Evolutionary conservation across 345 rosid species (phyloP).

Genomic region (Turnera subulata): DNA sequence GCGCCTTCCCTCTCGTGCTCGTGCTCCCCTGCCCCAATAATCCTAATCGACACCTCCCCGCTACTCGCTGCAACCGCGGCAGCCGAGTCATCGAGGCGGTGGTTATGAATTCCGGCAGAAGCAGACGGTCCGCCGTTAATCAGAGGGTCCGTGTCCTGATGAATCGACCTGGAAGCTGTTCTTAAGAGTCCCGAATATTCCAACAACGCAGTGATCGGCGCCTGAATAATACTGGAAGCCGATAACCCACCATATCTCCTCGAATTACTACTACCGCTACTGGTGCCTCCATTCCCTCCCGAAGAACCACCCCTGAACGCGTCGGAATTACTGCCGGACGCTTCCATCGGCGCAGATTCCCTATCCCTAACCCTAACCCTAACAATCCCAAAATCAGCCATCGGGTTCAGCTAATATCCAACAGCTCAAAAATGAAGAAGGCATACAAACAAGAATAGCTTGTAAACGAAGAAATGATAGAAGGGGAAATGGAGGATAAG

Average conservation of each 20-base stretch:
- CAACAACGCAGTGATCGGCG: slow-evolving; percentile 78
- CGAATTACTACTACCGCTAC: slow-evolving; percentile 27
- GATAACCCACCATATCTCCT: slow-evolving; percentile 67
- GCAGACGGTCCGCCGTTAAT: slow-evolving; percentile 15
- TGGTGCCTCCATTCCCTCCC: slow-evolving; percentile 12
- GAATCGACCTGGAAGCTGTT: slow-evolving; percentile 35
- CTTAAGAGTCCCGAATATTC: slow-evolving; percentile 92
- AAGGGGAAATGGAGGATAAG: not conserved
- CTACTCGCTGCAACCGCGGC: slow-evolving; percentile 21
- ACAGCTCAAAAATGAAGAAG: too few species aligned
- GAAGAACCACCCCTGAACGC: slow-evolving; percentile 57
- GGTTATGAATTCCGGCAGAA: slow-evolving; percentile 17
- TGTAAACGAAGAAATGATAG: slow-evolving; percentile 4
- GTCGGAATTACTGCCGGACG: slow-evolving; percentile 61
- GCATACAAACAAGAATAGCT: too few species aligned
- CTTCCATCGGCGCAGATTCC: slow-evolving; percentile 63
- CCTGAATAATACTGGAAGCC: slow-evolving; percentile 79
- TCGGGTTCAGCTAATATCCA: not conserved
- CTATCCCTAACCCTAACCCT: slow-evolving; percentile 49
- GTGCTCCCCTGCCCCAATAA: slow-evolving; percentile 80
- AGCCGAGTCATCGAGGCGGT: slow-evolving; percentile 43
- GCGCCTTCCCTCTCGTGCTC: slow-evolving; percentile 47
- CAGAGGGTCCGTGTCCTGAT: slow-evolving; percentile 55
- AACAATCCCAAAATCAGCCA: not conserved
- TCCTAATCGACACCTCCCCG: slow-evolving; percentile 94